phyloP scores from a whole-genome alignment of 192 early-diverging fungal species.

The Backusella tuberculispora region DNA sequence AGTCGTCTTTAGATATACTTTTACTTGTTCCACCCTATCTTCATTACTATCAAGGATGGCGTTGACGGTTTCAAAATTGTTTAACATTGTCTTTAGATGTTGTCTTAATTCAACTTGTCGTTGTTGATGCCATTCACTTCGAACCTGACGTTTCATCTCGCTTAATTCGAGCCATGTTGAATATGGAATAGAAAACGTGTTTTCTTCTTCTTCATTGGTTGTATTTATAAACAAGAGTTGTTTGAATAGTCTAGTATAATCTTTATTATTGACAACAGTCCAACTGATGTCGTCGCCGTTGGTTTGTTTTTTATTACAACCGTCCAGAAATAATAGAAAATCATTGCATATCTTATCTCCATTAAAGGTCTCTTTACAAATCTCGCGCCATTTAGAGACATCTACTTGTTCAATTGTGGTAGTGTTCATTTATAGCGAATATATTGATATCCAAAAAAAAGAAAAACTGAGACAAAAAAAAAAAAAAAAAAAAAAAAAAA shows the following conservation, averaged over 20 bases:
- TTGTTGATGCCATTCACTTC: constrained; percentile 22
- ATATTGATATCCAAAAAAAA: background rate
- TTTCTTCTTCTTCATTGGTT: background rate
- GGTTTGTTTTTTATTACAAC: background rate
- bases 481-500: too few relatives aligned
- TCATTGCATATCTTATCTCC: background rate
- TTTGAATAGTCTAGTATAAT: background rate
- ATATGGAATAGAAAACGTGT: background rate
- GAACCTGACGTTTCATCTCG: background rate
- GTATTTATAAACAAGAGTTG: background rate
- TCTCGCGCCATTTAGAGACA: constrained; percentile 7
- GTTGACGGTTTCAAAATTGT: background rate
- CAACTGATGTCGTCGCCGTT: background rate
- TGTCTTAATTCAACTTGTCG: background rate
- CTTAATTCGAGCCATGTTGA: background rate
- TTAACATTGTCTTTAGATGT: constrained; percentile 1
- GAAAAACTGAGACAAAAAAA: too few relatives aligned
- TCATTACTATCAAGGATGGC: background rate
- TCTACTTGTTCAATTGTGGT: background rate
- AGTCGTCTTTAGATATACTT: background rate
- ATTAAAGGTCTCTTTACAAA: constrained; percentile 2
- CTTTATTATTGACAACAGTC: background rate
- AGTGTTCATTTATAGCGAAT: background rate
- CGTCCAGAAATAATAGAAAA: background rate
- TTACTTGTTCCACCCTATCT: background rate